Percentiles rank a stretch among this genome's conserved stretches.
Conservation (phyloP, 805 yeast species). For the Starmerella scarabaei region DNA sequence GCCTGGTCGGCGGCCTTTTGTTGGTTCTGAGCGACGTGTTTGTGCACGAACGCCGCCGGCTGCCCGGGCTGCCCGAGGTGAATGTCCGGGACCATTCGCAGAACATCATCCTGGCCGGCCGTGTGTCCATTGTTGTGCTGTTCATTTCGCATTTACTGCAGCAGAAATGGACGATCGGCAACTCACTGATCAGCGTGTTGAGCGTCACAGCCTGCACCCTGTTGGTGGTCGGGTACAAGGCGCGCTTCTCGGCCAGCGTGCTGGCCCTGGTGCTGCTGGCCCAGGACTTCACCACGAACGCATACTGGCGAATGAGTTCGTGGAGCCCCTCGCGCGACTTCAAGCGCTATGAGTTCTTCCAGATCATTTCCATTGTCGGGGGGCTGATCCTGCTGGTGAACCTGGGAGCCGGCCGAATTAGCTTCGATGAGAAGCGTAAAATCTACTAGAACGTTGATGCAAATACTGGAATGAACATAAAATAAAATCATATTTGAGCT, state of each 20-base stretch:
- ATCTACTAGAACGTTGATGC: slow-evolving; percentile 54
- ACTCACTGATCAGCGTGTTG: slow-evolving; percentile 49
- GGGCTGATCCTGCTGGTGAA: slow-evolving; percentile 81
- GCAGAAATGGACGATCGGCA: slow-evolving; percentile 49
- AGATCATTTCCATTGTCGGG: slow-evolving; percentile 87
- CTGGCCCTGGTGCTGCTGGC: slow-evolving; percentile 54
- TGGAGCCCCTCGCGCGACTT: slow-evolving; percentile 73
- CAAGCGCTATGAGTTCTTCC: slow-evolving; percentile 85
- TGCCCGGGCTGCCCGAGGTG: slow-evolving; percentile 69
- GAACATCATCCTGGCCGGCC: slow-evolving; percentile 74
- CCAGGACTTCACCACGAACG: slow-evolving; percentile 69
- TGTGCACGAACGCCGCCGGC: slow-evolving; percentile 51
- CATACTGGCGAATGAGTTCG: slow-evolving; percentile 70
- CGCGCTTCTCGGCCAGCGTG: slow-evolving; percentile 67
- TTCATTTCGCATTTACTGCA: slow-evolving; percentile 75
- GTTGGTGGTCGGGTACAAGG: slow-evolving; percentile 84
- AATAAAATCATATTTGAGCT: not conserved
- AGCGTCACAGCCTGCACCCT: slow-evolving; percentile 61
- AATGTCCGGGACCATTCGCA: slow-evolving; percentile 59
- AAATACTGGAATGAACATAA: not conserved
- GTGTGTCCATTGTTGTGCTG: slow-evolving; percentile 70
- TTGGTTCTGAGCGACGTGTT: slow-evolving; percentile 78
- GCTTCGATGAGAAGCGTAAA: slow-evolving; percentile 92
- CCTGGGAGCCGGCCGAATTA: slow-evolving; percentile 92
- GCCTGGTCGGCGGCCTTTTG: slow-evolving; percentile 83